Conservation (phyloP, 2,329 filamentous ascomycete genomes). For the Hypocrella siamensis region DNA sequence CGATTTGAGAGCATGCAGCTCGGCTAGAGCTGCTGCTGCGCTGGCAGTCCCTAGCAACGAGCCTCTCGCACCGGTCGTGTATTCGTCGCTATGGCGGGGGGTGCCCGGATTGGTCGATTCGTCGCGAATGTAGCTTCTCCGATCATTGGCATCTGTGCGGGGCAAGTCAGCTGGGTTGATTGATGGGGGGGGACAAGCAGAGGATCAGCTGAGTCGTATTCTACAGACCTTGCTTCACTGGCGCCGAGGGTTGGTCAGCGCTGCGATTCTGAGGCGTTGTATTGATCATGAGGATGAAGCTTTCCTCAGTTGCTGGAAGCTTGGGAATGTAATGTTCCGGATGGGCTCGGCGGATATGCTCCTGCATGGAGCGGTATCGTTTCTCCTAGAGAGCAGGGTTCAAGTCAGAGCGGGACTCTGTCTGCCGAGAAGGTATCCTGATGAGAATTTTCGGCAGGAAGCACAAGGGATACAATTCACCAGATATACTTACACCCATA, state of each 20-base stretch:
- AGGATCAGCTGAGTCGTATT: too few relatives aligned
- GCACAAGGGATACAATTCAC: too few relatives aligned
- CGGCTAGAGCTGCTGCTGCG: slow-evolving; percentile 74
- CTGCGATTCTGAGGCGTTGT: slow-evolving; percentile 64
- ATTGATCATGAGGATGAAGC: slow-evolving; percentile 92
- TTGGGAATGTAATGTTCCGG: slow-evolving; percentile 96
- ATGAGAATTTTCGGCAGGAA: too few relatives aligned
- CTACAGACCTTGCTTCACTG: slow-evolving; percentile 16
- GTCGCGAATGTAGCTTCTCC: slow-evolving; percentile 39
- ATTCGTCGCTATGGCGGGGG: slow-evolving; percentile 54
- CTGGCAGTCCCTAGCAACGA: slow-evolving; percentile 43
- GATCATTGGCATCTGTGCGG: slow-evolving; percentile 34
- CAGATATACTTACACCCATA: slow-evolving; percentile 90
- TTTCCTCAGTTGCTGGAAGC: slow-evolving; percentile 94
- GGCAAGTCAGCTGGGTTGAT: slow-evolving; percentile 1
- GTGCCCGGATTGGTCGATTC: slow-evolving; percentile 52
- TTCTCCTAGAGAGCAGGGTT: slow-evolving; percentile 60
- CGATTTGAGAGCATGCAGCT: slow-evolving; percentile 62
- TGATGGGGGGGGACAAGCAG: too few relatives aligned
- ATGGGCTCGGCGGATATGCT: slow-evolving; percentile 94
- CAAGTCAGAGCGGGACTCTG: too few relatives aligned
- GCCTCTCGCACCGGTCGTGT: slow-evolving; percentile 27
- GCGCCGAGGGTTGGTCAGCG: slow-evolving; percentile 15
- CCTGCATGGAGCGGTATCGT: slow-evolving; percentile 95
- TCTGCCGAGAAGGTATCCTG: too few relatives aligned